Percentiles rank a stretch among this genome's conserved stretches.
phyloP scores from a whole-genome alignment of 2,329 filamentous ascomycete species.

The Nothophoma quercina region DNA sequence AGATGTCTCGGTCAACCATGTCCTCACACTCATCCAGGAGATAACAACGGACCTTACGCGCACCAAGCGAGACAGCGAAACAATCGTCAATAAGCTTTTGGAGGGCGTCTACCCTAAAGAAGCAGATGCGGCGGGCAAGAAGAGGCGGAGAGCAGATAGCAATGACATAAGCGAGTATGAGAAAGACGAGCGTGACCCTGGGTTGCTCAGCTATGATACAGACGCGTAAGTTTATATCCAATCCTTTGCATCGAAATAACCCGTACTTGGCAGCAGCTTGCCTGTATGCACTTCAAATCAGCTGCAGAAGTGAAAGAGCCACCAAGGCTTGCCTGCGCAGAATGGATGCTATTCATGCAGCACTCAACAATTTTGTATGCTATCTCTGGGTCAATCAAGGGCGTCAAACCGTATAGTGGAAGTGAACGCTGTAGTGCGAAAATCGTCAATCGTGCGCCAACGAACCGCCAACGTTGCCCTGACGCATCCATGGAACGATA shows the following conservation, averaged over 20 bases:
- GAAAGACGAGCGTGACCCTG: conserved; percentile 22
- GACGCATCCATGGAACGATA: not conserved
- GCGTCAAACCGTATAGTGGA: not conserved
- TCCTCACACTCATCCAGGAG: conserved; percentile 35
- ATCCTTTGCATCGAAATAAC: not conserved
- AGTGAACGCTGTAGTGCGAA: not conserved
- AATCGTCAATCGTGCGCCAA: not conserved
- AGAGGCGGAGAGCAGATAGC: conserved; percentile 38
- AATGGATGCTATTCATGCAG: too few relatives aligned
- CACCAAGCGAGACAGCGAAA: conserved; percentile 34
- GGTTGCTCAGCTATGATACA: conserved; percentile 23
- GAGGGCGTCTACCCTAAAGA: conserved; percentile 48
- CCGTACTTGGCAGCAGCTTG: not conserved
- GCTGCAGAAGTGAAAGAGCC: too few relatives aligned
- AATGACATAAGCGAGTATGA: conserved; percentile 35
- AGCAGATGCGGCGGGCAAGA: conserved; percentile 31
- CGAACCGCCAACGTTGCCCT: not conserved
- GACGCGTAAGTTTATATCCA: conserved; percentile 39
- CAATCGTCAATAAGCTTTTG: conserved; percentile 38
- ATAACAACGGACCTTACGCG: conserved; percentile 31
- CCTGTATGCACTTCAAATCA: not conserved
- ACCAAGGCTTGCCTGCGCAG: too few relatives aligned
- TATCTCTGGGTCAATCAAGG: not conserved
- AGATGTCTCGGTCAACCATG: conserved; percentile 44
- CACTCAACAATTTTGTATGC: not conserved